phyloP scores from a whole-genome alignment of 2,329 filamentous ascomycete species.

The Cladosporium sp. region DNA sequence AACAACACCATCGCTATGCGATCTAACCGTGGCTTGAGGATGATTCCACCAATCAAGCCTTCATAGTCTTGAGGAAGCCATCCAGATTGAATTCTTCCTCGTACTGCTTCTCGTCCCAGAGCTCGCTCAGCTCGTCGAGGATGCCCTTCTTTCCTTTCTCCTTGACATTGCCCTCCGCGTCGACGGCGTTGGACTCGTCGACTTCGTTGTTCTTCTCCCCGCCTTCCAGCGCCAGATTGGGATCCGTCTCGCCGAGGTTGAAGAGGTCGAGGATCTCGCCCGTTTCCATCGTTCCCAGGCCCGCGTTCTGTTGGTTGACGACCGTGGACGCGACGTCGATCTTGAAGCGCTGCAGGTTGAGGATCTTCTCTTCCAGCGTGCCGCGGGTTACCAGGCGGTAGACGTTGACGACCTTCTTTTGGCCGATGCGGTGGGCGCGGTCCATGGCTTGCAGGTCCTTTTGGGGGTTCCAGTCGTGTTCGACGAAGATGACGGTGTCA shows the following conservation, averaged over 20 bases:
- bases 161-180: constrained; percentile 81
- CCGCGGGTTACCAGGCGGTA: constrained; percentile 95
- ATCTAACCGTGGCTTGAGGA: neutral
- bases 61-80: constrained; percentile 90
- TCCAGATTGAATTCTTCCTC: constrained; percentile 97
- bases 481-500: constrained; percentile 98
- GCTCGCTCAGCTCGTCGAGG: constrained; percentile 88
- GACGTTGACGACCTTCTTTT: constrained; percentile 99
- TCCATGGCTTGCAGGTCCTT: constrained; percentile 99
- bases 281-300: constrained; percentile 92
- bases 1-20: constrained; percentile 1
- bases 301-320: constrained; percentile 98
- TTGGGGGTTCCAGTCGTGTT: constrained; percentile 99
- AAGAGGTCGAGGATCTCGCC: constrained; percentile 97
- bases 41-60: constrained; percentile 2
- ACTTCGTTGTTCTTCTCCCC: constrained; percentile 62
- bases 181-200: constrained; percentile 66
- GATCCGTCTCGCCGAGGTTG: constrained; percentile 73
- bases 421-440: constrained; percentile 92
- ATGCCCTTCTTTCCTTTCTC: constrained; percentile 97
- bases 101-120: constrained; percentile 98
- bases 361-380: constrained; percentile 96
- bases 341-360: constrained; percentile 96
- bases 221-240: constrained; percentile 32
- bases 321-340: constrained; percentile 98